Conservation (phyloP, 345 rosid species). For the Linum tenue region DNA sequence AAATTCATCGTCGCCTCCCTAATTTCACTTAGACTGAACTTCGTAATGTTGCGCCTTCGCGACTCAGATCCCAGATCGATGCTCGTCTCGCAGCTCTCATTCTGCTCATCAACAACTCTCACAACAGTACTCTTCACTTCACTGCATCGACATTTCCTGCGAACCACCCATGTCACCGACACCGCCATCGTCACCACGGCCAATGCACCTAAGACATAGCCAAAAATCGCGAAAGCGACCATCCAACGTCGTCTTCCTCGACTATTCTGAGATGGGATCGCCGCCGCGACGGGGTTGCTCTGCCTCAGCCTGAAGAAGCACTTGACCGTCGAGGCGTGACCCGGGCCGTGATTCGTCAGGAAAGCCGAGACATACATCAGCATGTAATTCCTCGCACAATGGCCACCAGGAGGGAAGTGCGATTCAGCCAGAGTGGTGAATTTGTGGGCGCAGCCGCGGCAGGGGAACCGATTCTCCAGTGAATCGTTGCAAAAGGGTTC, state of each 20-base stretch:
- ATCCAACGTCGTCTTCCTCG: too few species aligned
- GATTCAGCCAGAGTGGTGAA: constrained; percentile 11
- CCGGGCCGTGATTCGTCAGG: constrained; percentile 27
- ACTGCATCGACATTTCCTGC: background rate
- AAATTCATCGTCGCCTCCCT: constrained; percentile 27
- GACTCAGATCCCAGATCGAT: constrained; percentile 14
- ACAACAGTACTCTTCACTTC: background rate
- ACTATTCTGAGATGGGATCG: too few species aligned
- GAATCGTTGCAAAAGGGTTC: constrained; percentile 21
- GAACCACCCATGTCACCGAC: constrained; percentile 13
- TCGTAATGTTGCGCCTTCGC: background rate
- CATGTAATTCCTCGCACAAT: constrained; percentile 12
- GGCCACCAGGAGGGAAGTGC: constrained; percentile 2
- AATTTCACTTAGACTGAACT: constrained; percentile 23
- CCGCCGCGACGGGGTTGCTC: too few species aligned
- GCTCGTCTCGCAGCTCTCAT: constrained; percentile 4
- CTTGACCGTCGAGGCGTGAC: constrained; percentile 22
- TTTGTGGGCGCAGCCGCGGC: constrained; percentile 21
- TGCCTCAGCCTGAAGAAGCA: constrained; percentile 25
- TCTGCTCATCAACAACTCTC: background rate
- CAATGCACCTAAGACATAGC: constrained; percentile 24
- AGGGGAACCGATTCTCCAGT: constrained; percentile 14
- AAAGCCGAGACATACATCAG: constrained; percentile 32
- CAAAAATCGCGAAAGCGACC: constrained; percentile 5
- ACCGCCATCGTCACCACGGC: constrained; percentile 20